These are phyloP conservation scores for Phanerochaete sordida DNA, from an alignment of 768 basidiomycete species.

Conservation along the genomic window DNA sequence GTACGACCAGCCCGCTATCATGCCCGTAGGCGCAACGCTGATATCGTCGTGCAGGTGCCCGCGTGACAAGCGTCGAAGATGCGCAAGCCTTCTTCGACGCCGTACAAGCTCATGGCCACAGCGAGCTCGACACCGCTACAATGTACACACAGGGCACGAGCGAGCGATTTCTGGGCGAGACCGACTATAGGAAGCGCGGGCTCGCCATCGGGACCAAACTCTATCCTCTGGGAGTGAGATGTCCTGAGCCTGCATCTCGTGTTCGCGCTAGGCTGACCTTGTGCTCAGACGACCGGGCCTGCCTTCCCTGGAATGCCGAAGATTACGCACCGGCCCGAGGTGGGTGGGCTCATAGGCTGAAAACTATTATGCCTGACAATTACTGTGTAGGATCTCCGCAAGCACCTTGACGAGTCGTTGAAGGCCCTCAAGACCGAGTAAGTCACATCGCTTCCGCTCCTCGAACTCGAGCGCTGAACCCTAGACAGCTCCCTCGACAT, in stretches of 20 bases:
- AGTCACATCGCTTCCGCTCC: background rate
- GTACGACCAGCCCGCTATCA: slow-evolving; percentile 11
- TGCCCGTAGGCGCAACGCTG: background rate
- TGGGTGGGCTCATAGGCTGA: no score
- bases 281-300: background rate
- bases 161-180: slow-evolving; percentile 42
- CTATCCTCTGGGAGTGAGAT: slow-evolving; percentile 19
- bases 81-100: slow-evolving; percentile 50
- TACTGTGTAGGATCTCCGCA: background rate
- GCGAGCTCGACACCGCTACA: slow-evolving; percentile 35
- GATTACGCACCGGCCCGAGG: slow-evolving; percentile 5
- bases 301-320: background rate
- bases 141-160: slow-evolving; percentile 27
- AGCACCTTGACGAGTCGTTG: slow-evolving; percentile 29
- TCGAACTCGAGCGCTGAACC: slow-evolving; percentile 33
- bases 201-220: slow-evolving; percentile 60
- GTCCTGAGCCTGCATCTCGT: no score
- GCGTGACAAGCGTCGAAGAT: slow-evolving; percentile 45
- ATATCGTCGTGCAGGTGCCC: slow-evolving; percentile 29
- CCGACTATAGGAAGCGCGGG: slow-evolving; percentile 45
- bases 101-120: slow-evolving; percentile 54
- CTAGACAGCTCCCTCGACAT: slow-evolving; percentile 35
- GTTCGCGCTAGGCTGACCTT: no score
- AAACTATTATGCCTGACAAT: background rate
- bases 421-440: slow-evolving; percentile 48